phyloP scores from a whole-genome alignment of 768 basidiomycete genomes.

The Astraeus odoratus region DNA sequence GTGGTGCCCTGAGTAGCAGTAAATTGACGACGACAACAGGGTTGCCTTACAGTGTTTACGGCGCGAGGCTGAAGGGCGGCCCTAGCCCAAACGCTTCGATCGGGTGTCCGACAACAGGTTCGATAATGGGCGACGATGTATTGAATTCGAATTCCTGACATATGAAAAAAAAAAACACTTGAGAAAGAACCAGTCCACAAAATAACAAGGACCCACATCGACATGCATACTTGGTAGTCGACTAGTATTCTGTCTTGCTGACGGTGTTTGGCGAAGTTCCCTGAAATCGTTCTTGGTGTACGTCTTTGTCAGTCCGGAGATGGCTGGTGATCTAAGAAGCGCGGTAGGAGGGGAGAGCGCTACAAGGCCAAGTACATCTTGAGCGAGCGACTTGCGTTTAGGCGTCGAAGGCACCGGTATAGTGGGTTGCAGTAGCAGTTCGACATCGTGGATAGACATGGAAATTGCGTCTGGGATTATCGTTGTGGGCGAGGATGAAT shows the following conservation, averaged over 20 bases:
- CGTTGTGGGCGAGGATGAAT: slow-evolving; percentile 18
- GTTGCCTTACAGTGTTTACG: slow-evolving; percentile 2
- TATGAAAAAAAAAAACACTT: slow-evolving; percentile 3
- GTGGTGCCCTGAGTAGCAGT: neutral
- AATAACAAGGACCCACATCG: slow-evolving; percentile 41
- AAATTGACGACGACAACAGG: neutral
- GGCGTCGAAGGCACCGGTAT: slow-evolving; percentile 44
- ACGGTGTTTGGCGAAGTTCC: slow-evolving; percentile 58
- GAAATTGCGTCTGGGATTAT: slow-evolving; percentile 30
- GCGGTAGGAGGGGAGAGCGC: slow-evolving; percentile 66
- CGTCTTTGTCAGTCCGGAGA: slow-evolving; percentile 76
- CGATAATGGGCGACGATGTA: slow-evolving; percentile 25
- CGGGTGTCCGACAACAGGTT: slow-evolving; percentile 11
- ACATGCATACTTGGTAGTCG: slow-evolving; percentile 83
- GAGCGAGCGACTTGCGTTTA: slow-evolving; percentile 40
- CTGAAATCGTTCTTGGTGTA: slow-evolving; percentile 80
- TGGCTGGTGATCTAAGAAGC: slow-evolving; percentile 61
- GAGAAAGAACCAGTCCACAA: neutral
- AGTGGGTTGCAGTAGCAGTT: slow-evolving; percentile 37
- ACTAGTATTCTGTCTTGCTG: slow-evolving; percentile 77
- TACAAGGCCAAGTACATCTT: slow-evolving; percentile 56
- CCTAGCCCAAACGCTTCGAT: slow-evolving; percentile 25
- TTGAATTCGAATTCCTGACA: slow-evolving; percentile 7
- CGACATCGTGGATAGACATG: slow-evolving; percentile 39
- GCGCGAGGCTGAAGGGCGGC: slow-evolving; percentile 23